Percentiles rank a stretch among this genome's conserved stretches.
Evolutionary conservation across 1,284 basidiomycete genomes (phyloP).

Genomic region (Puccinia coronata): DNA sequence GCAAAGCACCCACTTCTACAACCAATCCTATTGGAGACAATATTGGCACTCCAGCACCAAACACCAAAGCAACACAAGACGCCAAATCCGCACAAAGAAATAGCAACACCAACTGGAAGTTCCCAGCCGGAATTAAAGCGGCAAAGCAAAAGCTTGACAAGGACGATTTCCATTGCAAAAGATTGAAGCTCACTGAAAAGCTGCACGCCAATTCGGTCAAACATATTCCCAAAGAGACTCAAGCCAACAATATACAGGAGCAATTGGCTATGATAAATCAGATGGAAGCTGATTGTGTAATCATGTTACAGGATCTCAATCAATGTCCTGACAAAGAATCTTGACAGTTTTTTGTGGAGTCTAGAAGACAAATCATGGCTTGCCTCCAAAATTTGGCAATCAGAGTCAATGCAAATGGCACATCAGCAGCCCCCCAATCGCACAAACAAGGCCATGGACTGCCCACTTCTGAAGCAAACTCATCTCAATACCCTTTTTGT

Average conservation of each 20-base stretch:
- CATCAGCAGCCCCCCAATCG: no score
- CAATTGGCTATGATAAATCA: neutral
- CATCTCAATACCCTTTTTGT: no score
- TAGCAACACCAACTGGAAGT: neutral
- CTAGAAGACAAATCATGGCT: neutral
- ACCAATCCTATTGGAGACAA: no score
- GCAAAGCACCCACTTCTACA: neutral
- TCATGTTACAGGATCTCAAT: neutral
- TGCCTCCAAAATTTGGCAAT: neutral
- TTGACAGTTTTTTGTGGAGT: neutral
- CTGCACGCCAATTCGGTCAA: neutral
- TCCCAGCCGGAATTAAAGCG: neutral
- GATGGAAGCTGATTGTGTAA: neutral
- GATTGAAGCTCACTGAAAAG: constrained; percentile 1
- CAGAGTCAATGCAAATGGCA: no score
- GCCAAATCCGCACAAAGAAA: no score
- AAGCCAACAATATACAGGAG: neutral
- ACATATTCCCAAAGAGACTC: neutral
- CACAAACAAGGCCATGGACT: no score
- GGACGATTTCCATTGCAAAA: neutral
- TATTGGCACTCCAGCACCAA: no score
- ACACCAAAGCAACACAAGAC: no score
- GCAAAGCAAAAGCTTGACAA: neutral
- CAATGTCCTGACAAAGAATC: neutral
- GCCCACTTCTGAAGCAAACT: no score